Conservation (phyloP, 169 alveolate genomes). For the Cryptosporidium sp. region DNA sequence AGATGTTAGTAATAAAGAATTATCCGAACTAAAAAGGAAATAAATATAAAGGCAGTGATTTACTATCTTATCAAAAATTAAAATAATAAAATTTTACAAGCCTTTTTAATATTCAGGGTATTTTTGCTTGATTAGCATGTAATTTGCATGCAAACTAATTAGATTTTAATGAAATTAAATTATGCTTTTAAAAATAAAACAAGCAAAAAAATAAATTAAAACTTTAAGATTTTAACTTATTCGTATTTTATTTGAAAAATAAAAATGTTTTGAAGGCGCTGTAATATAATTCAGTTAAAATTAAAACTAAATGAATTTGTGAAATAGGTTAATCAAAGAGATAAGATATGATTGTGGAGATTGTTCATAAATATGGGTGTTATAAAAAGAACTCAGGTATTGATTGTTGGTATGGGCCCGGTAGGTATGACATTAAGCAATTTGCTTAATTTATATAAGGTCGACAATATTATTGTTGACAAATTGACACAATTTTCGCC, state of each 20-base stretch:
- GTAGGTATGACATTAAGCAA: slow-evolving; percentile 91
- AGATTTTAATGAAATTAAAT: neutral
- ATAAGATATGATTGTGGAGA: neutral
- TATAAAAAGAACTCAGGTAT: slow-evolving; percentile 75
- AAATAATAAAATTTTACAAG: no score
- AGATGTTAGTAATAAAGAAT: no score
- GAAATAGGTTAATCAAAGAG: neutral
- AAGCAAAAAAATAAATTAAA: neutral
- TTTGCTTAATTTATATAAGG: slow-evolving; percentile 85
- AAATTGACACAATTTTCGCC: slow-evolving; percentile 78
- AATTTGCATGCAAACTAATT: neutral
- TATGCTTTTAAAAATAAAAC: neutral
- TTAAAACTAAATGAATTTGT: neutral
- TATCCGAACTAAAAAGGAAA: no score
- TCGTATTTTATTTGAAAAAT: neutral
- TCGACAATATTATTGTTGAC: slow-evolving; percentile 88
- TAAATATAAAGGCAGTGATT: neutral
- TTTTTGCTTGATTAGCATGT: neutral
- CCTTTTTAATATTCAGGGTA: neutral
- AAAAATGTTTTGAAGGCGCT: neutral
- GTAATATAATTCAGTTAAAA: neutral
- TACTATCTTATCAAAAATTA: neutral
- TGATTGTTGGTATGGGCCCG: slow-evolving; percentile 95
- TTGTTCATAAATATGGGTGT: neutral
- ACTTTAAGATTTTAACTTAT: neutral